Base-by-base conservation (phyloP, 23 red algal species). In the Gracilaria gracilis region DNA sequence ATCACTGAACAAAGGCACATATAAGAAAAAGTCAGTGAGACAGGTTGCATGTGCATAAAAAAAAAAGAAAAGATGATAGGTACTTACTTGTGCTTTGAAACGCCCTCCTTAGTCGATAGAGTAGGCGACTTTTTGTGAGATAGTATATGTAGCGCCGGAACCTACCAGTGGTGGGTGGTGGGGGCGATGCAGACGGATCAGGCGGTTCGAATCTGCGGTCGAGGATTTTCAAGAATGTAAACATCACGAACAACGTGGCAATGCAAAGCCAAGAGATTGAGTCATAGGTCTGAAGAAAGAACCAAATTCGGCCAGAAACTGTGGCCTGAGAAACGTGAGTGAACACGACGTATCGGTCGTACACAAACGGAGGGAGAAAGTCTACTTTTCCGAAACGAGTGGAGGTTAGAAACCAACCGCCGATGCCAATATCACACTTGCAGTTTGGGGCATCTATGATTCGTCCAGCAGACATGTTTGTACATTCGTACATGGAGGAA, bases 361-460 rank as follows among this genome's bases (percentile, higher is more conserved):
- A 57, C 17, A 59, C 16, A 46, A 88, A 88, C 9, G 84, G 47
- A 13, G 84, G 84, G 15, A 88, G 53, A n/a, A 75, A 88, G 38
- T 77, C 67, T 4, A 88, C 72, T 49, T 31, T 40, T 24, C 47
- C 39, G 47, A 58, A 75, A 15, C 84, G 84, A 20, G 54, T 20
- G 33, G 48, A 21, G 36, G 77, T 88, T 17, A 20, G 28, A 36
- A 76, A 32, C 65, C 65, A 88, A 23, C 84, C 84, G 11, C 65
- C 65, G 17, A 61, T 67, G 7, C 67, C 84, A 2, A 88, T 53
- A n/a, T 88, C 84, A 49, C 84, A 88, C 0, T 0, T 21, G 84
- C 84, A 88, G 65, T 70, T 16, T 7, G 65, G 65, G 34, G 28
- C 4, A 25, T 70, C 65, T 25, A 4, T 70, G 9, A 70, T 70